phyloP scores from a whole-genome alignment of 805 yeast genomes.

The Lipomyces lipofer region DNA sequence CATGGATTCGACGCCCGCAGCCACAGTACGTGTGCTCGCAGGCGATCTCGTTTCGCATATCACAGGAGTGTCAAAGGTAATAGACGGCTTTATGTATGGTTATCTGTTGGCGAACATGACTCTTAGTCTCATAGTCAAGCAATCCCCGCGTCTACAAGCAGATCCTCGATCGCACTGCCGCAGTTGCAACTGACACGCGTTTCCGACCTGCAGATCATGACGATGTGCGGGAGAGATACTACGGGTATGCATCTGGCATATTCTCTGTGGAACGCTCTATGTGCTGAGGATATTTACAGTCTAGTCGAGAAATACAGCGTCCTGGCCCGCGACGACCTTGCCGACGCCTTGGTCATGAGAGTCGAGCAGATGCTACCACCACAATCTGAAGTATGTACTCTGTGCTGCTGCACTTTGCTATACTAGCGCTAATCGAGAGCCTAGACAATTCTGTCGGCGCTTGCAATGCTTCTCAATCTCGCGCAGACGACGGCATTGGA shows the following conservation, averaged over 20 bases:
- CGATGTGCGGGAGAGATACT: slow-evolving; percentile 11
- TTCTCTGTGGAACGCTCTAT: background rate
- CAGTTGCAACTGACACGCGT: background rate
- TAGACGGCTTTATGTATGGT: background rate
- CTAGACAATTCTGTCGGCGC: slow-evolving; percentile 11
- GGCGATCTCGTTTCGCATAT: slow-evolving; percentile 11
- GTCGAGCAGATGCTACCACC: slow-evolving; percentile 28
- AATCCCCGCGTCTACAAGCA: slow-evolving; percentile 8
- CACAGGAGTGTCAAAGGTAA: slow-evolving; percentile 14
- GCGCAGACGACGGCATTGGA: slow-evolving; percentile 21
- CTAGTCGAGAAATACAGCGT: slow-evolving; percentile 36
- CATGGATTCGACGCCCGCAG: slow-evolving; percentile 14
- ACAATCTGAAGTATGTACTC: slow-evolving; percentile 22
- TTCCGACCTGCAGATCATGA: slow-evolving; percentile 8
- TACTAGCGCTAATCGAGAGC: background rate
- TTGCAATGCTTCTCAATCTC: slow-evolving; percentile 32
- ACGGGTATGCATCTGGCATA: slow-evolving; percentile 12
- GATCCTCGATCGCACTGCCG: slow-evolving; percentile 12
- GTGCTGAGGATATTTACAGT: slow-evolving; percentile 5
- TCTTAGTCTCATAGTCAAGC: background rate
- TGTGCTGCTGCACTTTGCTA: background rate
- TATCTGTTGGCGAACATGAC: background rate
- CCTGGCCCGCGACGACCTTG: slow-evolving; percentile 37
- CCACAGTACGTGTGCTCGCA: slow-evolving; percentile 5
- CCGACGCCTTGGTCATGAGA: slow-evolving; percentile 33